Evolutionary conservation across 345 rosid species (phyloP), one percentile per base, ranked within the genome.

Genomic region (Boechera stricta): DNA sequence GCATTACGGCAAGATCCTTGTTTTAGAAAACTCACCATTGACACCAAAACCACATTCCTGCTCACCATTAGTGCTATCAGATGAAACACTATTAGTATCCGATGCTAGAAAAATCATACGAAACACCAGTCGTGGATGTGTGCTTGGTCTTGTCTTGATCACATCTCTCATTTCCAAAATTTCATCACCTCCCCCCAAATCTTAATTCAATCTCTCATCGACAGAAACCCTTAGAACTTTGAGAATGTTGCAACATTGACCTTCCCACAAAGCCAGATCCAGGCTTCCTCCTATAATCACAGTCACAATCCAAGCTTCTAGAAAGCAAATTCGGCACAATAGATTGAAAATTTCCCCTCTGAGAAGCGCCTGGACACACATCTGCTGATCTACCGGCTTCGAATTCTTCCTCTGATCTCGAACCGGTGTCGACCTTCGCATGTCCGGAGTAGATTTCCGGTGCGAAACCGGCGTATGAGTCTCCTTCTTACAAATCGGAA

Each of bases 61-160:
- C 67, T 67, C 74, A 35, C 91, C 91, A 79, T 76, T 81, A 60
- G 90, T 86, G 79, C 91, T 85, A 36, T 92, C 91, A 60, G 96
- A 88, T 32, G 97, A 90, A 74, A 89, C 83, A 75, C 91, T 88
- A 72, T 91, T 97, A 65, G 87, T 83, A 72, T 94, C 95, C 67
- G 95, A 87, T 48, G 86, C 88, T 21, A 81, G 85, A 83, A 64
- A 84, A 81, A 76, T 94, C 98, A 72, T 81, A 80, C 6, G 84
- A 66, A 49, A 70, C 66, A 42, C 72, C 64, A 72, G 66, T 38
- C 57, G 78, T 10, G 81, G 85, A 85, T 57, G 71, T 59, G 72
- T 69, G 77, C 84, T 89, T 60, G 82, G 81, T 70, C 82, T 87
- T 41, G 53, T 71, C 81, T 80, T 78, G 45, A 60, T 71, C 72